Evolutionary conservation across 805 yeast species (phyloP), one percentile per base, ranked within the genome.

Genomic region (Scheffersomyces coipomensis): DNA sequence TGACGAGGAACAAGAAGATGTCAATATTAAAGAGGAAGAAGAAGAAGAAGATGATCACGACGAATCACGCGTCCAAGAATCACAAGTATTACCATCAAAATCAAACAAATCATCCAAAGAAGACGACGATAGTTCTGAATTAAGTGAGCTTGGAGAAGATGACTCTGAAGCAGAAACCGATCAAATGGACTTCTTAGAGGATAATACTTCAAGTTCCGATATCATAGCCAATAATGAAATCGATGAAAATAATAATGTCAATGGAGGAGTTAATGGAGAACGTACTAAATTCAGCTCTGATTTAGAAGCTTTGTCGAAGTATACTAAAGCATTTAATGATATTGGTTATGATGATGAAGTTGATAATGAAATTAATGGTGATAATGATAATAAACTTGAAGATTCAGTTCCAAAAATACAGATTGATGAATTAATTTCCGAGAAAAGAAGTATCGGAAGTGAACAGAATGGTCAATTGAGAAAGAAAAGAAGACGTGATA

Each of bases 131-230:
- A 66, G 72, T 51, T 64, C 71, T 7, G 75, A 69, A 42, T 55
- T 69, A 33, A 67, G 73, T 29, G 85, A 79, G 40, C 59, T 79
- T 45, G 80, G 77, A 34, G 84, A 78, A 38, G 69, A 78, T 41
- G 81, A 73, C 39, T 83, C 93, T 12, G 97, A 89, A 61, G 96
- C 93, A 13, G 97, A 89, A 57, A 89, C 97, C 0, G 97, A 89
- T 55, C 83, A 79, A 51, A 79, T 88, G 87, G 91, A 80, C 43
- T 68, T 65, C 43, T 55, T 71, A 44, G 73, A 70, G 17, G 70
- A 64, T 39, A 63, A 45, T 56, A n/a, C n/a, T n/a, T 27, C 30
- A 15, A 25, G n/a, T 25, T 25, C 29, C 13, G 29, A 25, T 5
- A 15, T 5, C 11, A 40, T 43, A 21, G 44, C 38, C 36, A 39